phyloP scores from a whole-genome alignment of 495 filamentous ascomycete genomes.

The Darksidea phi region DNA sequence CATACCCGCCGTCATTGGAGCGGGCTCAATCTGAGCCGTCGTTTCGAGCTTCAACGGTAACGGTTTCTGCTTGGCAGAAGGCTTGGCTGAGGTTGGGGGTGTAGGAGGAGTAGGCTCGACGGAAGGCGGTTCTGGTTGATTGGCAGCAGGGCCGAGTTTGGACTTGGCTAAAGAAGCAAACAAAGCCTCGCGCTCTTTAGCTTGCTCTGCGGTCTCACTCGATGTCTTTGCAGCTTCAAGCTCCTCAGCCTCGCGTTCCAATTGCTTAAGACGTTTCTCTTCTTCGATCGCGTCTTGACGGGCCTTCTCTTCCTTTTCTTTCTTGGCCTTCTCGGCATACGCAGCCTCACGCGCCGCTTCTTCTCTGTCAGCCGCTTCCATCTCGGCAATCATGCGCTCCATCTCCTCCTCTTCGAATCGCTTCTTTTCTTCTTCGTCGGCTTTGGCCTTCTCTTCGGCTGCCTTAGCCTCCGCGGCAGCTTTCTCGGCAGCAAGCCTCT shows the following conservation, averaged over 20 bases:
- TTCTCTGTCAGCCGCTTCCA: slow-evolving; percentile 42
- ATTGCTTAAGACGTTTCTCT: slow-evolving; percentile 30
- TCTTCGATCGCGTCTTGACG: slow-evolving; percentile 28
- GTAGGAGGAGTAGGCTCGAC: slow-evolving; percentile 41
- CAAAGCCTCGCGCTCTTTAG: slow-evolving; percentile 41
- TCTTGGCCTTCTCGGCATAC: slow-evolving; percentile 42
- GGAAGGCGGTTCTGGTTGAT: slow-evolving; percentile 46
- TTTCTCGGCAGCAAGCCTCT: slow-evolving; percentile 49
- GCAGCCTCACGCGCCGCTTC: slow-evolving; percentile 44
- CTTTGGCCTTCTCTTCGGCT: slow-evolving; percentile 34
- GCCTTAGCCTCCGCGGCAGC: slow-evolving; percentile 34
- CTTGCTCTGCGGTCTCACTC: slow-evolving; percentile 37
- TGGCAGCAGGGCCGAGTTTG: slow-evolving; percentile 47
- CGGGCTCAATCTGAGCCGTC: slow-evolving; percentile 76
- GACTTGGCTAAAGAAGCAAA: slow-evolving; percentile 61
- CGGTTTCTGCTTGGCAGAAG: slow-evolving; percentile 66
- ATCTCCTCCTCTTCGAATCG: slow-evolving; percentile 42
- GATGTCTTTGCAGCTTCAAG: slow-evolving; percentile 40
- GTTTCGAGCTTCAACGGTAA: slow-evolving; percentile 80
- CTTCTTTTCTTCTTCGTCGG: slow-evolving; percentile 26
- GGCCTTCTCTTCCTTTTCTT: slow-evolving; percentile 37
- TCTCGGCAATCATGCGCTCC: slow-evolving; percentile 46
- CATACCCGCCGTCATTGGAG: slow-evolving; percentile 87
- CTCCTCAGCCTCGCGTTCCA: slow-evolving; percentile 46
- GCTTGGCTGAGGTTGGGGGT: slow-evolving; percentile 35